A percentile compares a stretch with the other conserved stretches of the same genome.
These are phyloP conservation scores for Calocera cornea DNA, from an alignment of 768 basidiomycete species.

Conservation along the genomic window DNA sequence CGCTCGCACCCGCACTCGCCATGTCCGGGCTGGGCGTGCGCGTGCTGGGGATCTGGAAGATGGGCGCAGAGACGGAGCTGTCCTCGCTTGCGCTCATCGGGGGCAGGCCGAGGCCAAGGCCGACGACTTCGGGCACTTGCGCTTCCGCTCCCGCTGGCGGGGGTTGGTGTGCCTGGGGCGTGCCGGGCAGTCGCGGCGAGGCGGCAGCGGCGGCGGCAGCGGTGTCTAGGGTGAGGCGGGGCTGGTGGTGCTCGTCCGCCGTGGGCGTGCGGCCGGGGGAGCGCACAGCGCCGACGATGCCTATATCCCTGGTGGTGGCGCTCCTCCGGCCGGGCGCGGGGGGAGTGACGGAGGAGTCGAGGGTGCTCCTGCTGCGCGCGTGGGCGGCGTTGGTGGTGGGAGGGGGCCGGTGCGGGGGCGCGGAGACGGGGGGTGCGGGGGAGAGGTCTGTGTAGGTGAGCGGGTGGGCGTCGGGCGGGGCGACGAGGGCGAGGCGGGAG, in stretches of 20 bases:
- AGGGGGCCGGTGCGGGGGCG: slow-evolving; percentile 22
- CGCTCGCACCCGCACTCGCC: neutral
- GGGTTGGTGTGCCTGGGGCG: too few relatives aligned
- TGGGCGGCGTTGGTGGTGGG: neutral
- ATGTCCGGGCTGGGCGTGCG: slow-evolving; percentile 22
- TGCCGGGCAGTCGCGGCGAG: too few relatives aligned
- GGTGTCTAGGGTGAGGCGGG: neutral
- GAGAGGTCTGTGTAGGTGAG: slow-evolving; percentile 40
- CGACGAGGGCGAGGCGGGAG: slow-evolving; percentile 43
- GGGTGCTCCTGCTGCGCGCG: neutral
- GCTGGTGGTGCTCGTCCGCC: neutral
- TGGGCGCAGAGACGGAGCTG: slow-evolving; percentile 18
- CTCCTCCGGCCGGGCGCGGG: neutral
- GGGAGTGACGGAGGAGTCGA: neutral
- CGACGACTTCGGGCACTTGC: neutral
- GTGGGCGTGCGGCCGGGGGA: neutral
- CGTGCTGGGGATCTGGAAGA: slow-evolving; percentile 29
- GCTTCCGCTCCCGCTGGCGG: too few relatives aligned
- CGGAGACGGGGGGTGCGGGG: slow-evolving; percentile 32
- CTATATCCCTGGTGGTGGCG: neutral
- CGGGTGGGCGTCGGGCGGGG: slow-evolving; percentile 50
- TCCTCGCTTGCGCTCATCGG: neutral
- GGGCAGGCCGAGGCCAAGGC: neutral
- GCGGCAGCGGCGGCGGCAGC: too few relatives aligned
- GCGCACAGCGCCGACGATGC: neutral